phyloP scores from a whole-genome alignment of 306 rosid species.

The Oemleria cerasiformis region DNA sequence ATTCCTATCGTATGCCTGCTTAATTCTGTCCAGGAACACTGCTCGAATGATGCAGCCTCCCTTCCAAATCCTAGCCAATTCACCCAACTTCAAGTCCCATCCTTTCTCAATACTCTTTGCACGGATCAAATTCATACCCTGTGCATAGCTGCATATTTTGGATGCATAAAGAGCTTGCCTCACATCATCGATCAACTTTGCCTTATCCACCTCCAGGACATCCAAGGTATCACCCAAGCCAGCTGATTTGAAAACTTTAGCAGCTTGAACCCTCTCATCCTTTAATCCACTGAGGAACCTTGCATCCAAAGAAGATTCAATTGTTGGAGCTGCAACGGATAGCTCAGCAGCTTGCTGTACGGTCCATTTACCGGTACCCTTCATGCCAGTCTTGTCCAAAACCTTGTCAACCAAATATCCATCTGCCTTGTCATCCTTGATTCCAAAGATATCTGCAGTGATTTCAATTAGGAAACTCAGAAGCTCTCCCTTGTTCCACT shows the following conservation, averaged over 20 bases:
- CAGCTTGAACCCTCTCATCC: conserved; percentile 85
- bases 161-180: conserved; percentile 90
- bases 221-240: conserved; percentile 56
- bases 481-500: conserved; percentile 95
- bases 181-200: conserved; percentile 73
- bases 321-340: conserved; percentile 90
- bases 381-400: conserved; percentile 94
- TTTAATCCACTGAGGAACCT: conserved; percentile 92
- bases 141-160: conserved; percentile 92
- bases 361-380: conserved; percentile 96
- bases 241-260: conserved; percentile 70
- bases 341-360: conserved; percentile 97
- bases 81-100: conserved; percentile 78
- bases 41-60: conserved; percentile 94
- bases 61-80: conserved; percentile 91
- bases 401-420: conserved; percentile 93
- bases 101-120: conserved; percentile 87
- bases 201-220: conserved; percentile 61
- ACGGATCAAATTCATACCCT: conserved; percentile 91
- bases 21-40: conserved; percentile 77
- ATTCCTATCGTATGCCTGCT: conserved; percentile 82
- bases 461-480: conserved; percentile 88
- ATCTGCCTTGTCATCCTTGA: conserved; percentile 79
- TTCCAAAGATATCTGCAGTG: conserved; percentile 83
- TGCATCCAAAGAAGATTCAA: conserved; percentile 87